Conservation (phyloP, 139 green algal species). For the Zygnema cylindricum region DNA sequence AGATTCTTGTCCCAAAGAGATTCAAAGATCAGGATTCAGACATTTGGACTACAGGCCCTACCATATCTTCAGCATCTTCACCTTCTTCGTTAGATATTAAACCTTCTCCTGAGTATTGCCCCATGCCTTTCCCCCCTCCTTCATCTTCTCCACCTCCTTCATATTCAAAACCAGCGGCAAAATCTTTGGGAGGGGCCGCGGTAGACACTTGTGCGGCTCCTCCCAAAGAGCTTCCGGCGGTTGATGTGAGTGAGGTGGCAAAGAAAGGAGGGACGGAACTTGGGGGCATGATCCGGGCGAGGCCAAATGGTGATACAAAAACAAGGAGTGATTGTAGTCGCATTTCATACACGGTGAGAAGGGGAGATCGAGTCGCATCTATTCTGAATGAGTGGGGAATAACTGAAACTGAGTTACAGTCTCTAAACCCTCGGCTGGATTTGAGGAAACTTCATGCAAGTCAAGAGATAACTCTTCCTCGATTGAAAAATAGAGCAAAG, state of each 20-base stretch:
- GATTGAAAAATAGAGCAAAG: background rate
- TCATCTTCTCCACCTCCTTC: too few relatives aligned
- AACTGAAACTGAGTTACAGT: background rate
- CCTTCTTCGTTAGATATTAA: background rate
- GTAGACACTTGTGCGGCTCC: background rate
- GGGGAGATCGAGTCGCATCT: background rate
- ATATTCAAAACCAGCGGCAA: background rate
- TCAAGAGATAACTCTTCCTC: background rate
- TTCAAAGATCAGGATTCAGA: background rate
- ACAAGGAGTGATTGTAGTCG: too few relatives aligned
- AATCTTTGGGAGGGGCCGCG: background rate
- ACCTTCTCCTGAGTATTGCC: background rate
- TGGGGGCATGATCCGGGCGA: background rate
- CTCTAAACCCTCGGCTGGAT: background rate
- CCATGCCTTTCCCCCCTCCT: background rate
- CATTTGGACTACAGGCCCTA: background rate
- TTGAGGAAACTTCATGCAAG: background rate
- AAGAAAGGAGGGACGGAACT: background rate
- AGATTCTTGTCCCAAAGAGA: background rate
- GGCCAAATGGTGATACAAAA: background rate
- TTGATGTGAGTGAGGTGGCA: background rate
- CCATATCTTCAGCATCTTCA: background rate
- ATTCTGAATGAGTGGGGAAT: background rate
- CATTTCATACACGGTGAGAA: background rate
- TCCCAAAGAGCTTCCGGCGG: background rate